Base-by-base conservation (phyloP, 768 basidiomycete species). In the Xerocomellus amylosporus region DNA sequence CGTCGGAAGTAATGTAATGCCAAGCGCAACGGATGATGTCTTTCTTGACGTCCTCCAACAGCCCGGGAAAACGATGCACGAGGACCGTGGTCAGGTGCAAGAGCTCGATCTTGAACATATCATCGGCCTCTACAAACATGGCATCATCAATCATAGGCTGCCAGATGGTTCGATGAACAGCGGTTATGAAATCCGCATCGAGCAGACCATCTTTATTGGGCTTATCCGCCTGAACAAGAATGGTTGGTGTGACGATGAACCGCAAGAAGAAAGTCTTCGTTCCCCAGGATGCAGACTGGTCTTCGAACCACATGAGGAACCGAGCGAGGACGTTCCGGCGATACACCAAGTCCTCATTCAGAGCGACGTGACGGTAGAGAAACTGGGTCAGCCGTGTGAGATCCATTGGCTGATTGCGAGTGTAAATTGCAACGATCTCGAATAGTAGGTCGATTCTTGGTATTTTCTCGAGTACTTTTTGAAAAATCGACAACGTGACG, bases 21-120 rank as follows among this genome's bases (percentile, higher is more conserved):
- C 93, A 98, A 19, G 93, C 91, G 53, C 89, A 88, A 68, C 88
- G 90, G 74, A 98, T 94, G 60, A 98, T 85, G 55, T 95, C 91
- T 69, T 94, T 98, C 71, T 89, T 84, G 36, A 82, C 83, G 42
- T 92, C 88, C 54, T 83, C 84, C 40, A 97, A 77, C n/a, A 91
- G 71, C n/a, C 82, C 74, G 2, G 86, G 80, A 59, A 92, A 94
- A 63, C 88, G 79, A 55, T 95, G 89, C 5, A 98, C 87, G 56
- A 99, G 79, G 33, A 93, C 77, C 0, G 88, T 93, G 6, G 95
- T 93, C 65, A 98, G 75, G 62, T 95, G 87, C 38, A 98, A 77
- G 17, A 97, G 78, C 70, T 98, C 97, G 55, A 98, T 90, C 63
- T 87, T 88, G 71, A 95, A 88, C 58, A 84, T 79, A 65, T 98